Percentiles rank a stretch among this genome's conserved stretches.
Evolutionary conservation across 495 filamentous ascomycete species (phyloP).

Genomic region (Cercophora newfieldiana): DNA sequence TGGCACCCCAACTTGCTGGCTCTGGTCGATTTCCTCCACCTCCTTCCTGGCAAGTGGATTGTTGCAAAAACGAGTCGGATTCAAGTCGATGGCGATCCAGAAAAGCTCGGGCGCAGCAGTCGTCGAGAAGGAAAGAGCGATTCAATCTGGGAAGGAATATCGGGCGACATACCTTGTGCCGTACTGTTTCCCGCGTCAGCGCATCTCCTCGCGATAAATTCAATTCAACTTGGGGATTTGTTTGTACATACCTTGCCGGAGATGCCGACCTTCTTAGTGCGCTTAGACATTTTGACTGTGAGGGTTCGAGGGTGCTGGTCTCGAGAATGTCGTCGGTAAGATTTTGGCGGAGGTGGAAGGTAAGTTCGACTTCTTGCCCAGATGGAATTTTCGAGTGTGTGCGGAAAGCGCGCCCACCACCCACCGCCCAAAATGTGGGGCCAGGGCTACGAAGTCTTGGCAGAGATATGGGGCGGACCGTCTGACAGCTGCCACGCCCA

Average conservation of each 20-base stretch:
- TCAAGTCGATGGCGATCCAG: neutral
- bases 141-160: constrained; percentile 11
- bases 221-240: neutral
- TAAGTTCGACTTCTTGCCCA: constrained; percentile 31
- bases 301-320: constrained; percentile 21
- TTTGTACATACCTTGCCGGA: constrained; percentile 54
- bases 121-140: neutral
- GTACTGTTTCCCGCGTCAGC: constrained; percentile 46
- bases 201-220: constrained; percentile 2
- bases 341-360: constrained; percentile 32
- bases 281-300: constrained; percentile 84
- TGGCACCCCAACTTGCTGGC: no score
- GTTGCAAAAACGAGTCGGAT: neutral
- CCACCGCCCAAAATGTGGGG: neutral
- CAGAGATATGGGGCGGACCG: neutral
- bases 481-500: neutral
- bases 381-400: constrained; percentile 17
- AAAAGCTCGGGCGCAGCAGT: neutral
- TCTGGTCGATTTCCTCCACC: no score
- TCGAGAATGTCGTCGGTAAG: constrained; percentile 26
- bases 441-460: constrained; percentile 1
- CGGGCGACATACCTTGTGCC: constrained; percentile 54
- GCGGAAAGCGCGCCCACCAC: constrained; percentile 19
- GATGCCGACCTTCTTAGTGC: constrained; percentile 96
- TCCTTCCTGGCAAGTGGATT: neutral